A percentile compares a stretch with the other conserved stretches of the same genome.
These are phyloP conservation scores for Barnettozyma siamensis DNA, from an alignment of 805 yeast species.

Conservation along the genomic window DNA sequence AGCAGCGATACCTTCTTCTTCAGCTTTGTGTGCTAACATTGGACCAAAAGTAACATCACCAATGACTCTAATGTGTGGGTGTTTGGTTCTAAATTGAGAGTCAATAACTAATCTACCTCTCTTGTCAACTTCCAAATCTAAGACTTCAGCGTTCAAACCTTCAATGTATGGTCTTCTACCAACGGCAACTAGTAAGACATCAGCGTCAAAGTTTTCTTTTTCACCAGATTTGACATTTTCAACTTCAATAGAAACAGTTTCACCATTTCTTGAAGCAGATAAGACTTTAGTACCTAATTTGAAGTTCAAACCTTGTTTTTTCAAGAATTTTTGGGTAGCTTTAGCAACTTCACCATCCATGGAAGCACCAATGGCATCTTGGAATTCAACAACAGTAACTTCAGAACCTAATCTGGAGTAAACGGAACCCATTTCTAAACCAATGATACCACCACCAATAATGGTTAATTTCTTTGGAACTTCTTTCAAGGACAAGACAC, in stretches of 20 bases:
- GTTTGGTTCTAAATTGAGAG: constrained; percentile 86
- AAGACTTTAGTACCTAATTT: constrained; percentile 88
- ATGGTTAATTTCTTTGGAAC: constrained; percentile 87
- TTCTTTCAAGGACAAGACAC: constrained; percentile 78
- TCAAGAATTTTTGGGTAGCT: constrained; percentile 78
- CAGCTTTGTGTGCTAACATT: constrained; percentile 99
- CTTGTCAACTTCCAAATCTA: constrained; percentile 88
- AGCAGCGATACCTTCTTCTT: constrained; percentile 99
- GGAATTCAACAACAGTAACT: constrained; percentile 92
- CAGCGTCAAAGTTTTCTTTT: constrained; percentile 76
- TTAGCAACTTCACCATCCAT: constrained; percentile 97
- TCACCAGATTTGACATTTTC: constrained; percentile 87
- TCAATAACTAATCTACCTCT: constrained; percentile 93
- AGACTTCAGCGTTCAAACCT: constrained; percentile 81
- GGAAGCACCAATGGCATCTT: constrained; percentile 90
- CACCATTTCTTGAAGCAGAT: constrained; percentile 85
- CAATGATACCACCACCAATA: constrained; percentile 99
- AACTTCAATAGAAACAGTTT: constrained; percentile 75
- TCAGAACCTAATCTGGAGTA: constrained; percentile 93
- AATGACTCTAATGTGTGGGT: constrained; percentile 90
- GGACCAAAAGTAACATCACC: constrained; percentile 99
- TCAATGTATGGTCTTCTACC: constrained; percentile 97
- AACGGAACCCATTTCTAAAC: constrained; percentile 98
- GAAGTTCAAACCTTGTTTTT: constrained; percentile 94
- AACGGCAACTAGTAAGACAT: constrained; percentile 91